Conservation (phyloP, 176 grass and related monocot species). For the Ananas comosus region DNA sequence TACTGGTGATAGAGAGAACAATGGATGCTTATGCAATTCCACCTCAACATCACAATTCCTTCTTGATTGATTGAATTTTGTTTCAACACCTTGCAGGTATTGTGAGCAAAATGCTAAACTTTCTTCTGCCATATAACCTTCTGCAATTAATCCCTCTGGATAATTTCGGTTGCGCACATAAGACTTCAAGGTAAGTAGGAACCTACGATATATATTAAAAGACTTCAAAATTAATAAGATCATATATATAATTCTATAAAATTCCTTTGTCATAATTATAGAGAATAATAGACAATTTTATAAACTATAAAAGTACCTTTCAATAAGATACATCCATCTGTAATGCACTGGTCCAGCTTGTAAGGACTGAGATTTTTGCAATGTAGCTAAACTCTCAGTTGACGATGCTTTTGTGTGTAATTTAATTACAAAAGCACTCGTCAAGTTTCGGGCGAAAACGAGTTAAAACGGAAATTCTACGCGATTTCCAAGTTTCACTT, state of each 20-base stretch:
- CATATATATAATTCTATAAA: too few relatives aligned
- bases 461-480: too few relatives aligned
- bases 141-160: constrained; percentile 26
- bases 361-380: too few relatives aligned
- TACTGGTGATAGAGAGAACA: neutral
- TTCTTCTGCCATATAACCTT: constrained; percentile 21
- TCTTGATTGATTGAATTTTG: neutral
- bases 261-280: too few relatives aligned
- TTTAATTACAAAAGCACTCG: too few relatives aligned
- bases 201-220: neutral
- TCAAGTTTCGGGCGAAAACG: too few relatives aligned
- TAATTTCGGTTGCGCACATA: constrained; percentile 9
- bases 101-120: constrained; percentile 9
- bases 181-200: constrained; percentile 1
- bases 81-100: neutral
- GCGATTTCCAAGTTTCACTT: too few relatives aligned
- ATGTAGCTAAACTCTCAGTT: too few relatives aligned
- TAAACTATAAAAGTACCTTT: constrained; percentile 9
- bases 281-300: too few relatives aligned
- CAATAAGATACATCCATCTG: neutral
- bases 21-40: neutral
- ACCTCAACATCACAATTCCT: neutral
- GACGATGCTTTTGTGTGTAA: too few relatives aligned
- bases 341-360: neutral
- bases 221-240: too few relatives aligned